A percentile compares a stretch with the other conserved stretches of the same genome.
Conservation (phyloP, 2,329 filamentous ascomycete species). For the Botrytis deweyae region DNA sequence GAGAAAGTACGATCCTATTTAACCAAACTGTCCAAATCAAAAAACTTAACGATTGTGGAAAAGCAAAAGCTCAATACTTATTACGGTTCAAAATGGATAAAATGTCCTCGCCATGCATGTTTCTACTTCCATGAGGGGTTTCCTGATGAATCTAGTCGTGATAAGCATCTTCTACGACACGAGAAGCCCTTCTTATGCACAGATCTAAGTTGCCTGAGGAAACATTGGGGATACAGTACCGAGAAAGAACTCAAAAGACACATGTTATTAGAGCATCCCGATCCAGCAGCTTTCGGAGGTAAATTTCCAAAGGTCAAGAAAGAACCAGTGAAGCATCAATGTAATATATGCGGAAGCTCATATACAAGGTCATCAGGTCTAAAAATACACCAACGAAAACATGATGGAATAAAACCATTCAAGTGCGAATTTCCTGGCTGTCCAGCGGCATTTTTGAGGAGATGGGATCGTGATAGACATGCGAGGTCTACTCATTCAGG, state of each 20-base stretch:
- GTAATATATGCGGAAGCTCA: background rate
- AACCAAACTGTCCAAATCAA: slow-evolving; percentile 15
- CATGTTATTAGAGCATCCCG: slow-evolving; percentile 22
- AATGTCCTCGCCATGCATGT: slow-evolving; percentile 43
- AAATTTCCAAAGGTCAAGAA: slow-evolving; percentile 4
- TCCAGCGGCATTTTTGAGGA: background rate
- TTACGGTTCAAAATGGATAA: slow-evolving; percentile 43
- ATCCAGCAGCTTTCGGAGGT: background rate
- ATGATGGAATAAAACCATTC: background rate
- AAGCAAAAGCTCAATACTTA: slow-evolving; percentile 18
- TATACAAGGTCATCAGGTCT: background rate
- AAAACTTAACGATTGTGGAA: background rate
- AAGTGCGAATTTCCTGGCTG: background rate
- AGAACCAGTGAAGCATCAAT: background rate
- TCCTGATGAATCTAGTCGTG: slow-evolving; percentile 33
- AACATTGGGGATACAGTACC: slow-evolving; percentile 38
- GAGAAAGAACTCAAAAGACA: slow-evolving; percentile 41
- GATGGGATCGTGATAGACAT: background rate
- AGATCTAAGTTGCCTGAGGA: slow-evolving; percentile 36
- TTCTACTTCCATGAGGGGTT: slow-evolving; percentile 46
- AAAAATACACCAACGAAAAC: background rate
- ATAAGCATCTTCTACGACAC: slow-evolving; percentile 42
- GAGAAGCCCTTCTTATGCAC: slow-evolving; percentile 42
- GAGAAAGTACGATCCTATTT: background rate
- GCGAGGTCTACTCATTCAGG: background rate